Evolutionary conservation across 2,329 filamentous ascomycete genomes (phyloP).

Genomic region (Colletotrichum graminicola): DNA sequence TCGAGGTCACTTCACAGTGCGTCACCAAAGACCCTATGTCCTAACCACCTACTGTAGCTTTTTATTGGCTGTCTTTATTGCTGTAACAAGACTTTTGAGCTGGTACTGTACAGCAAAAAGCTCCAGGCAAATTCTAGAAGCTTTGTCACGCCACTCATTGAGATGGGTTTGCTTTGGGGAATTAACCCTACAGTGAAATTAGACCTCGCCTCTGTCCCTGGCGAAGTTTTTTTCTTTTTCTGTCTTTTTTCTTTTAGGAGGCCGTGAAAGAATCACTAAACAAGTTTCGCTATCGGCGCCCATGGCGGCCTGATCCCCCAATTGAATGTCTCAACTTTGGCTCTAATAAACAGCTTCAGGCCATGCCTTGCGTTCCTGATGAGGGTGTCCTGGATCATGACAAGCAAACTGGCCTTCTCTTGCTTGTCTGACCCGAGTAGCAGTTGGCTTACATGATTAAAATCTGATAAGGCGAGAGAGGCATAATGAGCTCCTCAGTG

Average conservation of each 20-base stretch:
- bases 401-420: neutral
- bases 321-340: neutral
- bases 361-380: neutral
- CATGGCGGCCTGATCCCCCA: neutral
- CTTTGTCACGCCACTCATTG: neutral
- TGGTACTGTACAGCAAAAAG: too few species aligned
- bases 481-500: neutral
- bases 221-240: too few species aligned
- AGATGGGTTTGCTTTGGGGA: neutral
- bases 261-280: neutral
- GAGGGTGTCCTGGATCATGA: neutral
- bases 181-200: neutral
- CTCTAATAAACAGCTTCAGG: neutral
- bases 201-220: neutral
- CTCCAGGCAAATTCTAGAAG: conserved; percentile 7
- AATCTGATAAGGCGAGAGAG: neutral
- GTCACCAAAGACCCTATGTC: too few species aligned
- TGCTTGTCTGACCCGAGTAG: neutral
- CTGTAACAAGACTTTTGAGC: too few species aligned
- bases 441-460: neutral
- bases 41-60: too few species aligned
- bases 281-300: too few species aligned
- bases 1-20: too few species aligned
- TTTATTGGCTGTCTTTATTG: too few species aligned
- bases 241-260: too few species aligned